A percentile compares a stretch with the other conserved stretches of the same genome.
Evolutionary conservation across 257 asterid genomes (phyloP).

Genomic region (Osmanthus fragrans): DNA sequence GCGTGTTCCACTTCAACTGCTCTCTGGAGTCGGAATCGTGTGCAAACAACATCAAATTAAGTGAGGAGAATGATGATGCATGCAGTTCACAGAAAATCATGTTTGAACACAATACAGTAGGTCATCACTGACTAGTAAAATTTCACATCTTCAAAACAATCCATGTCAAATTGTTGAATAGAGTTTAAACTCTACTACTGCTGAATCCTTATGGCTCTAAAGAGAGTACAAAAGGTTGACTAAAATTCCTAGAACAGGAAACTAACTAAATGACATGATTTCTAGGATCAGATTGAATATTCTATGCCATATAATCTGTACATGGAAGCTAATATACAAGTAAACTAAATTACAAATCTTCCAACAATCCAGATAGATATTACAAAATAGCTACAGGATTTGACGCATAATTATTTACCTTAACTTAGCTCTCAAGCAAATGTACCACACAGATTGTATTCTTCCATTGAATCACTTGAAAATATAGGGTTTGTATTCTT

Average conservation of each 20-base stretch:
- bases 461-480: not conserved
- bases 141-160: not conserved
- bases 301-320: not conserved
- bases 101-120: not conserved
- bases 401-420: not conserved
- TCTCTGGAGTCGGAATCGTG: no score
- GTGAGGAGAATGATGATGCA: not conserved
- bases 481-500: not conserved
- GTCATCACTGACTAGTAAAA: not conserved
- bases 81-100: not conserved
- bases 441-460: not conserved
- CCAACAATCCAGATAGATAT: not conserved
- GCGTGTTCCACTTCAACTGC: no score
- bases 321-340: not conserved
- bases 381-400: not conserved
- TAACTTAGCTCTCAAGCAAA: not conserved
- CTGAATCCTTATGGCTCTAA: not conserved
- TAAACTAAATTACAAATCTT: not conserved
- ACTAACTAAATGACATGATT: not conserved
- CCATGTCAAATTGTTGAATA: not conserved
- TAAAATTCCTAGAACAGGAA: not conserved
- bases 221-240: not conserved
- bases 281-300: not conserved
- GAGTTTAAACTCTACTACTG: not conserved
- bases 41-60: not conserved